Conservation (phyloP, 306 rosid genomes). For the Quercus engelmannii region DNA sequence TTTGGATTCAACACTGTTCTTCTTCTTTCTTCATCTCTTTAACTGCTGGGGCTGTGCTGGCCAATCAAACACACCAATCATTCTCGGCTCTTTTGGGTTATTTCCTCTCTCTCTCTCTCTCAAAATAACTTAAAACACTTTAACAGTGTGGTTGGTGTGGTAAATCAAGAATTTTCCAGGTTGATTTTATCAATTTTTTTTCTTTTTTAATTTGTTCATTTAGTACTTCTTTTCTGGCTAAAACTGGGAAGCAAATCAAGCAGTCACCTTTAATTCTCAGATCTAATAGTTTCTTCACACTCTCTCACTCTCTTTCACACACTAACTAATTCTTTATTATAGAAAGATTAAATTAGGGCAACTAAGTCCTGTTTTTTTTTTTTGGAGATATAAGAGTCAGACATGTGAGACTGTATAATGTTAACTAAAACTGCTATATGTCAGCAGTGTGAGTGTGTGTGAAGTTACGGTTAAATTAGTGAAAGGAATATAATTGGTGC, state of each 20-base stretch:
- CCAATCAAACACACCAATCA: neutral
- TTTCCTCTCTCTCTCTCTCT: neutral
- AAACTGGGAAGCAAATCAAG: neutral
- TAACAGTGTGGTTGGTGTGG: neutral
- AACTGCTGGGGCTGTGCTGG: neutral
- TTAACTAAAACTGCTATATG: neutral
- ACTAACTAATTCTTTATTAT: neutral
- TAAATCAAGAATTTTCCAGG: neutral
- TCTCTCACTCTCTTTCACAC: neutral
- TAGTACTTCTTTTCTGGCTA: neutral
- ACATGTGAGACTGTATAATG: too few species aligned
- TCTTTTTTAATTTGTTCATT: neutral
- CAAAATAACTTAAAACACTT: neutral
- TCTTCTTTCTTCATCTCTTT: neutral
- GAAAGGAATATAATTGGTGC: neutral
- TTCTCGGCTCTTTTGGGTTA: neutral
- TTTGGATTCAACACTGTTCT: constrained; percentile 35
- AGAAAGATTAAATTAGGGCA: constrained; percentile 8
- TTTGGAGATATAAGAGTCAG: neutral
- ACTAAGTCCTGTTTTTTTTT: neutral
- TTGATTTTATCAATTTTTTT: neutral
- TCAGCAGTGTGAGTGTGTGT: neutral
- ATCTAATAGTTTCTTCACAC: constrained; percentile 7
- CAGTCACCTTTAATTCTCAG: constrained; percentile 6
- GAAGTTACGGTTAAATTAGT: neutral